Evolutionary conservation across 2,329 filamentous ascomycete genomes (phyloP), one percentile per base, ranked within the genome.

Genomic region (Bipolaris sorokiniana): DNA sequence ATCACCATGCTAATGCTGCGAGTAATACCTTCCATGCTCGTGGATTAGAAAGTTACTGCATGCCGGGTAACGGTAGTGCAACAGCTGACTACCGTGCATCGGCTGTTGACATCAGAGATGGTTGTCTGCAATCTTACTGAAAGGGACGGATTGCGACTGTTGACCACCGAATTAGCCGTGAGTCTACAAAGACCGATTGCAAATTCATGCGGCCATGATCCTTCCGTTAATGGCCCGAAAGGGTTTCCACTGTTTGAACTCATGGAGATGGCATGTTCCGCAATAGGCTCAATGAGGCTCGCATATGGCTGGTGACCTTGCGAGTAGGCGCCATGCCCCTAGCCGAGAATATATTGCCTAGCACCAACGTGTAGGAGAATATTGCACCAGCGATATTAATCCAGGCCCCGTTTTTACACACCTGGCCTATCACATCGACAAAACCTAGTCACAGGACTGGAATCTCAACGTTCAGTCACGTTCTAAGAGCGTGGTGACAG

Each of bases 311-410:
- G 52, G 52, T 36, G 31, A 33, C 23, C 42, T 22, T 31, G 13
- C 38, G 37, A 33, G 33, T 15, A 23, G 46, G 46, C 45, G 45
- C 45, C 26, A 46, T 50, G 36, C 34, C 38, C 52, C 31, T 40
- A 54, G 36, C 54, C 57, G 57, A 60, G 22, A 18, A 58, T 54
- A 51, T 45, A 58, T 54, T 52, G 41, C 38, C 38, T 48, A 51
- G 44, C 54, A 51, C 40, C 46, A 52, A 20, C 34, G 34, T 51
- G 31, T 31, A 50, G 46, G 47, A 48, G 28, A 23, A 26, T 36
- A 37, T 23, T 42, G 42, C 36, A 47, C 37, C 56, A 31, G 36
- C 45, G 49, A 56, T 48, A 56, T 59, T 59, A 49, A 59, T 44
- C 28, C 16, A 22, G 23, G 49, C 37, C 22, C 38, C 36, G 33